phyloP scores from a whole-genome alignment of 768 basidiomycete species.

The Pholiota microspora region DNA sequence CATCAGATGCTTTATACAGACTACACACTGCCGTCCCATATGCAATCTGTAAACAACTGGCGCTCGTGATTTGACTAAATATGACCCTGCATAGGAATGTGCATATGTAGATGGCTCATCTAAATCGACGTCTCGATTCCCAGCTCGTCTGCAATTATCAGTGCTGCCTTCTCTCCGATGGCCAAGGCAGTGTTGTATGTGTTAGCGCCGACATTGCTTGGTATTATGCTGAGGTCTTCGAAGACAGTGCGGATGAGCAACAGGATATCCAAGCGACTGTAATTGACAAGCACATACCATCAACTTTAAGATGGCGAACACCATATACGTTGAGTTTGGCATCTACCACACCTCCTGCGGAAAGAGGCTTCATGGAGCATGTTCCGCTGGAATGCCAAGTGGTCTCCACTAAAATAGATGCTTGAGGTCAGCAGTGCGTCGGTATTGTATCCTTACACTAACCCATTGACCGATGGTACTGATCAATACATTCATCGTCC shows the following conservation, averaged over 20 bases:
- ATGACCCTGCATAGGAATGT: too few relatives aligned
- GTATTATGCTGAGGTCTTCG: conserved; percentile 23
- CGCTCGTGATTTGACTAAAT: too few relatives aligned
- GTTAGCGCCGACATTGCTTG: conserved; percentile 30
- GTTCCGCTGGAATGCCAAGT: conserved; percentile 2
- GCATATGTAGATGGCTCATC: neutral
- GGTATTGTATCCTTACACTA: neutral
- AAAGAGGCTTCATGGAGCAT: conserved; percentile 2
- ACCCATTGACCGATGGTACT: conserved; percentile 2
- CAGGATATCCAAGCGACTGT: too few relatives aligned
- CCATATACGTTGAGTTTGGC: neutral
- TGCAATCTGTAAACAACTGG: too few relatives aligned
- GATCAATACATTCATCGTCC: conserved; percentile 2
- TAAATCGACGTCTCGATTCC: neutral
- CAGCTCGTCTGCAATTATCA: conserved; percentile 46
- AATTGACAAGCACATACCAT: neutral
- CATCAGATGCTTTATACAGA: too few relatives aligned
- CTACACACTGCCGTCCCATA: too few relatives aligned
- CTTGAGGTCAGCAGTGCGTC: neutral
- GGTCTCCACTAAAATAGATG: neutral
- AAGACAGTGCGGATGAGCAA: neutral
- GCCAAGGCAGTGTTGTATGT: conserved; percentile 34
- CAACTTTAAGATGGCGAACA: conserved; percentile 4
- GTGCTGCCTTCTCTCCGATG: conserved; percentile 55
- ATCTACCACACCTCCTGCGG: neutral